Conservation (phyloP, 768 basidiomycete genomes). For the Calocybe indica region DNA sequence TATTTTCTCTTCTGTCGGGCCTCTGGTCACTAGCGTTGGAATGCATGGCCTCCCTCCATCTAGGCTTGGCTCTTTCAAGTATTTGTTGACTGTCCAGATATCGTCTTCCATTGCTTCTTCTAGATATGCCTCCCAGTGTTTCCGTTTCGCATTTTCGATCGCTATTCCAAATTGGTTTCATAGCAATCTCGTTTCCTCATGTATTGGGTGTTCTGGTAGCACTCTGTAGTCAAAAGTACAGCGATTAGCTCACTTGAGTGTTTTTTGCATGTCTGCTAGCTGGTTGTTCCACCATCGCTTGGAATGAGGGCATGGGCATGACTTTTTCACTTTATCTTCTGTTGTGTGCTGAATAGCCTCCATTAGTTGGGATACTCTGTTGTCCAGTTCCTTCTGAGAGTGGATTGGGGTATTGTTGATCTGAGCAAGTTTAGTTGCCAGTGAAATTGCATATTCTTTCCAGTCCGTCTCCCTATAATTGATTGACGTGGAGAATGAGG, state of each 20-base stretch:
- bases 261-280: constrained; percentile 13
- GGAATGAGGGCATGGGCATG: constrained; percentile 12
- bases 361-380: constrained; percentile 4
- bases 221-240: neutral
- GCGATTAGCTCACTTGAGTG: constrained; percentile 9
- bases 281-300: constrained; percentile 30
- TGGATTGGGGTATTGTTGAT: neutral
- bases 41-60: constrained; percentile 22
- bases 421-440: constrained; percentile 5
- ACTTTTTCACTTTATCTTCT: constrained; percentile 10
- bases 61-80: constrained; percentile 8
- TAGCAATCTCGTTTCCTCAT: too few species aligned
- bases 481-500: neutral
- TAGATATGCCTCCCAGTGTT: constrained; percentile 12
- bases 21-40: constrained; percentile 1
- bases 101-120: neutral
- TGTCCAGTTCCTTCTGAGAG: neutral
- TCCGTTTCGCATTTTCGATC: too few species aligned
- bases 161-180: too few species aligned
- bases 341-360: constrained; percentile 12
- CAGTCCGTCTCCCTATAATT: constrained; percentile 27
- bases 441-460: constrained; percentile 16
- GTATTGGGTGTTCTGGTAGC: too few species aligned
- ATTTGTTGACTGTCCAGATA: constrained; percentile 19
- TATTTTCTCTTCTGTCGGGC: constrained; percentile 19